Evolutionary conservation across 805 yeast species (phyloP).

Genomic region (Citeromyces matritensis): DNA sequence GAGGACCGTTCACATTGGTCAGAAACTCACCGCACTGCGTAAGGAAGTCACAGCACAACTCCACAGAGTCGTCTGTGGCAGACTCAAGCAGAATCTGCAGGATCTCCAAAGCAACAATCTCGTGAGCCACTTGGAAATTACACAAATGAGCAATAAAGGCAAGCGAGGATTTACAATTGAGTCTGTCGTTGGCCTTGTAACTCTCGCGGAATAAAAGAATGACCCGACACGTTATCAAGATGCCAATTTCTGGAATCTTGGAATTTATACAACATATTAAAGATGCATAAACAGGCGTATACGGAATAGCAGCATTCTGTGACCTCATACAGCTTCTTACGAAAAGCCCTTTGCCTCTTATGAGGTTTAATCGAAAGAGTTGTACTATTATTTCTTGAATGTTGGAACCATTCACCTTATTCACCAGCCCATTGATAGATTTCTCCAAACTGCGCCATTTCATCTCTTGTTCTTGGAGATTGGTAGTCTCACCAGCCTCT

Average conservation of each 20-base stretch:
- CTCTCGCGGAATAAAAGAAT: conserved; percentile 42
- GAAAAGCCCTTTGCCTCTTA: conserved; percentile 46
- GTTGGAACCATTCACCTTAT: conserved; percentile 27
- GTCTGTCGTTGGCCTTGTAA: conserved; percentile 29
- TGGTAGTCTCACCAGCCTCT: conserved; percentile 1
- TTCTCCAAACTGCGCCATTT: conserved; percentile 42
- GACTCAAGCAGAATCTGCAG: conserved; percentile 25
- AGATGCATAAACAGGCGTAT: conserved; percentile 38
- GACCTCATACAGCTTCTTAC: conserved; percentile 41
- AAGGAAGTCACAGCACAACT: conserved; percentile 34
- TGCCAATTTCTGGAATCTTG: conserved; percentile 57
- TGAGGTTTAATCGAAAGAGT: conserved; percentile 40
- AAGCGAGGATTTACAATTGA: conserved; percentile 23
- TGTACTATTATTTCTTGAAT: conserved; percentile 29
- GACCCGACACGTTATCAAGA: conserved; percentile 33
- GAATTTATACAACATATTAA: conserved; percentile 47
- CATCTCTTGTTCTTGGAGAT: conserved; percentile 27
- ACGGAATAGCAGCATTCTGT: conserved; percentile 22
- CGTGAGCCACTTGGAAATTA: conserved; percentile 47
- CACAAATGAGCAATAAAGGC: conserved; percentile 46
- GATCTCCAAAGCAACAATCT: conserved; percentile 35
- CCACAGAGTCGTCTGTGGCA: conserved; percentile 38
- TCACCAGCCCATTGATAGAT: conserved; percentile 30
- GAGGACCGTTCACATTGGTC: conserved; percentile 22
- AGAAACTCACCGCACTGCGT: conserved; percentile 37